Conservation (phyloP, 2,329 filamentous ascomycete species). For the Monilinia fructigena region DNA sequence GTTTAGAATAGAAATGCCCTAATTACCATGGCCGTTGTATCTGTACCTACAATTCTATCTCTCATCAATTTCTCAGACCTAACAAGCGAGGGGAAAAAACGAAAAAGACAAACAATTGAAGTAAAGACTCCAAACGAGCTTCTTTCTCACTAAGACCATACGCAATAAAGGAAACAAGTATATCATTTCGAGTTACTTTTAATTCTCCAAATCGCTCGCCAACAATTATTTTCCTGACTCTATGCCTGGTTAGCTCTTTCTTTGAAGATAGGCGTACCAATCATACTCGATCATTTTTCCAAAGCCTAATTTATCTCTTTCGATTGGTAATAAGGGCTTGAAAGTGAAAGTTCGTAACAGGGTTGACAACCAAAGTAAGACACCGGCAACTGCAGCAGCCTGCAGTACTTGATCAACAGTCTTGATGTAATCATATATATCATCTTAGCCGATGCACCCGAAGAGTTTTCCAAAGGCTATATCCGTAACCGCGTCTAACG, state of each 20-base stretch:
- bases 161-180: constrained; percentile 50
- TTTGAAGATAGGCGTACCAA: too few species aligned
- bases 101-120: constrained; percentile 28
- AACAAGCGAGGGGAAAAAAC: neutral
- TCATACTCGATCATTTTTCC: constrained; percentile 48
- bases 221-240: constrained; percentile 46
- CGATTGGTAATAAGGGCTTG: constrained; percentile 45
- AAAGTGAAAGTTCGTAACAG: constrained; percentile 45
- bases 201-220: constrained; percentile 48
- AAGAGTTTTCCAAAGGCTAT: constrained; percentile 52
- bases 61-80: neutral
- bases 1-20: constrained; percentile 31
- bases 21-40: constrained; percentile 57
- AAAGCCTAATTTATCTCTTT: constrained; percentile 43
- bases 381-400: constrained; percentile 46
- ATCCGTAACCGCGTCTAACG: constrained; percentile 56
- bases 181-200: constrained; percentile 48
- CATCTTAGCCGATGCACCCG: constrained; percentile 50
- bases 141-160: constrained; percentile 32
- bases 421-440: constrained; percentile 50
- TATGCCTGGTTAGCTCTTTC: constrained; percentile 21
- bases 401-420: constrained; percentile 46
- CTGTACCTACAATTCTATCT: constrained; percentile 50
- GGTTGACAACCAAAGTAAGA: constrained; percentile 45
- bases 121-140: constrained; percentile 26